Conservation (phyloP, 2,329 filamentous ascomycete species). For the Aaosphaeria pasadenensis region DNA sequence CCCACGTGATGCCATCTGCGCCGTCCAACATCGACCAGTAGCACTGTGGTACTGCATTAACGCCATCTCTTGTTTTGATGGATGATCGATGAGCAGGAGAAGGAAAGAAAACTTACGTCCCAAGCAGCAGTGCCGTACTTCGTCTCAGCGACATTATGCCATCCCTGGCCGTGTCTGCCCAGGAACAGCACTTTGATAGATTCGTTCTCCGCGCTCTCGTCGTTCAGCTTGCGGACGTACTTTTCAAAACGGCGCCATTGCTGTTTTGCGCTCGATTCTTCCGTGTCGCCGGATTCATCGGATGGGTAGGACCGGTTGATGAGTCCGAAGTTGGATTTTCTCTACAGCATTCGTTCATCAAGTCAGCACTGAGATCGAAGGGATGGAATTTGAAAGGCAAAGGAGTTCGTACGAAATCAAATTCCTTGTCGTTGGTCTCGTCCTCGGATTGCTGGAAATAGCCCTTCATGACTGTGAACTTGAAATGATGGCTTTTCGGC, state of each 20-base stretch:
- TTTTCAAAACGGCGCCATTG: constrained; percentile 63
- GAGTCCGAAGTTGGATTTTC: constrained; percentile 63
- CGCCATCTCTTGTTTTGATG: background rate
- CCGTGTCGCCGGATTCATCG: constrained; percentile 27
- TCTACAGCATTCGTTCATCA: constrained; percentile 38
- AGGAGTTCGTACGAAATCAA: constrained; percentile 57
- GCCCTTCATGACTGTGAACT: constrained; percentile 58
- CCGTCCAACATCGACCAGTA: constrained; percentile 65
- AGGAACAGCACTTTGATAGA: constrained; percentile 67
- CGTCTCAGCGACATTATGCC: constrained; percentile 63
- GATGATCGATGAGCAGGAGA: background rate
- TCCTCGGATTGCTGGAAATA: constrained; percentile 64
- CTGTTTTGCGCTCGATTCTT: constrained; percentile 39
- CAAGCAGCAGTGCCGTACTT: constrained; percentile 66
- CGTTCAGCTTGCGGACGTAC: constrained; percentile 55
- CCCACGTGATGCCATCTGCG: constrained; percentile 60
- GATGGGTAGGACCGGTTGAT: constrained; percentile 59
- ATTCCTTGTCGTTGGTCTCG: constrained; percentile 53
- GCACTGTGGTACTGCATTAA: constrained; percentile 35
- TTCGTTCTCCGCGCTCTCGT: constrained; percentile 38
- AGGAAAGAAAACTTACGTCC: constrained; percentile 52
- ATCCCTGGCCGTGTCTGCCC: constrained; percentile 67
- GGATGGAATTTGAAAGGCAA: background rate
- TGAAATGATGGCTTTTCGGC: constrained; percentile 40
- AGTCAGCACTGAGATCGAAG: background rate